Evolutionary conservation across 1,284 basidiomycete genomes (phyloP).

Genomic region (Apiotrichum gracile): DNA sequence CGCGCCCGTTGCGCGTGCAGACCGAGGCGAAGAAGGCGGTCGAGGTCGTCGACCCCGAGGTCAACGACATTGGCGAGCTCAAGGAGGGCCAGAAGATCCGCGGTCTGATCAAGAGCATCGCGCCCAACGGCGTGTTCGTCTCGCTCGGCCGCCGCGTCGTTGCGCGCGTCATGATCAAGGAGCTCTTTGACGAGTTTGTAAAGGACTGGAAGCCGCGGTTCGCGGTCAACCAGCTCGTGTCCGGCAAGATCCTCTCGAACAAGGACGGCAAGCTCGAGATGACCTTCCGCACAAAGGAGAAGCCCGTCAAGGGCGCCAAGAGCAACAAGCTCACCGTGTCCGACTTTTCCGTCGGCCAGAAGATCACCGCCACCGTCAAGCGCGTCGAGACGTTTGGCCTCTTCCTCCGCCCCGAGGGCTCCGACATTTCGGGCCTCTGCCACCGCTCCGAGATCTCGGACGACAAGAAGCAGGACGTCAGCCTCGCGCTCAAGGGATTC

Average conservation of each 20-base stretch:
- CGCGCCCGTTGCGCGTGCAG: slow-evolving; percentile 61
- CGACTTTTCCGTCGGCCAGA: slow-evolving; percentile 68
- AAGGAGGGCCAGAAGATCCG: slow-evolving; percentile 67
- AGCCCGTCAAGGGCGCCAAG: slow-evolving; percentile 48
- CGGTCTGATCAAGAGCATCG: slow-evolving; percentile 83
- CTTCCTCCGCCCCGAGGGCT: slow-evolving; percentile 80
- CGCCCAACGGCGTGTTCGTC: slow-evolving; percentile 80
- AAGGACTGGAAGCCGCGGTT: slow-evolving; percentile 93
- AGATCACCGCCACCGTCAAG: slow-evolving; percentile 67
- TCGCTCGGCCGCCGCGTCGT: slow-evolving; percentile 73
- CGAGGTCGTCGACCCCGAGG: slow-evolving; percentile 60
- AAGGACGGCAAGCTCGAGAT: slow-evolving; percentile 80
- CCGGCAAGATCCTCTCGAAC: slow-evolving; percentile 73
- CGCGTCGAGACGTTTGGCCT: slow-evolving; percentile 78
- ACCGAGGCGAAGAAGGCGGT: slow-evolving; percentile 40
- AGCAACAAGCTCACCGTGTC: slow-evolving; percentile 43
- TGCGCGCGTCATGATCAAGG: slow-evolving; percentile 87
- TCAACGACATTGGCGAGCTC: slow-evolving; percentile 61
- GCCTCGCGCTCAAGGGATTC: slow-evolving; percentile 73
- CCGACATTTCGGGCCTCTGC: slow-evolving; percentile 81
- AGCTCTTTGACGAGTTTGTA: slow-evolving; percentile 84
- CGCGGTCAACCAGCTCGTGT: slow-evolving; percentile 73
- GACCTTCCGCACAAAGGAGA: slow-evolving; percentile 61
- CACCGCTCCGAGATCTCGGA: slow-evolving; percentile 90
- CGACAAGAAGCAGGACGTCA: slow-evolving; percentile 70